Conservation (phyloP, 306 rosid genomes). For the Corylus americana region DNA sequence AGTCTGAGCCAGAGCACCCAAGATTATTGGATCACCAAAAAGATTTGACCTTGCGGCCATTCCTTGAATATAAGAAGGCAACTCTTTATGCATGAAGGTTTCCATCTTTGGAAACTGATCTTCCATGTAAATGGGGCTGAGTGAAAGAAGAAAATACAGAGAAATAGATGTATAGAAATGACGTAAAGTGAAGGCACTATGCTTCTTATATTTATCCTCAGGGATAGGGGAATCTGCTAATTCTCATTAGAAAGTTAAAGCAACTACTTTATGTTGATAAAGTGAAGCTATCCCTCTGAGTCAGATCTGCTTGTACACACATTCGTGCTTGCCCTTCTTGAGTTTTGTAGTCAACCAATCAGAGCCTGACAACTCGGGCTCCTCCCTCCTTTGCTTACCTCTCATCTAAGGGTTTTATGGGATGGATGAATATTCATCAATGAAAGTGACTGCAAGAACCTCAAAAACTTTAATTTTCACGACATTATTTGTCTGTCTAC, state of each 20-base stretch:
- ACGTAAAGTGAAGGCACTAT: slow-evolving; percentile 34
- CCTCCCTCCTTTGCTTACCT: slow-evolving; percentile 27
- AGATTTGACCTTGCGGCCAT: slow-evolving; percentile 50
- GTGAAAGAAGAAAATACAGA: slow-evolving; percentile 6
- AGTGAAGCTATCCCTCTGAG: slow-evolving; percentile 39
- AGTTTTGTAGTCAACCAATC: slow-evolving; percentile 45
- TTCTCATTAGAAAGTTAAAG: slow-evolving; percentile 32
- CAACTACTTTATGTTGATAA: slow-evolving; percentile 46
- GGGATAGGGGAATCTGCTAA: slow-evolving; percentile 36
- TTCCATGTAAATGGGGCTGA: slow-evolving; percentile 40
- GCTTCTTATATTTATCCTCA: slow-evolving; percentile 36
- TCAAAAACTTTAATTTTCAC: slow-evolving; percentile 35
- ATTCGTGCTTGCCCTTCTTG: slow-evolving; percentile 52
- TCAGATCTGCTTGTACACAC: slow-evolving; percentile 37
- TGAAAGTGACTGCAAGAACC: slow-evolving; percentile 38
- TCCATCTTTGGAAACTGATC: slow-evolving; percentile 61
- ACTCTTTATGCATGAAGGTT: slow-evolving; percentile 48
- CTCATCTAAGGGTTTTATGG: slow-evolving; percentile 33
- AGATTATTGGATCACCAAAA: slow-evolving; percentile 45
- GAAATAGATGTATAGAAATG: slow-evolving; percentile 24
- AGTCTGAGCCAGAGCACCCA: slow-evolving; percentile 39
- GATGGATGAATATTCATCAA: slow-evolving; percentile 42
- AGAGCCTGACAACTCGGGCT: slow-evolving; percentile 54
- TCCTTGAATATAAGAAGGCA: slow-evolving; percentile 56
- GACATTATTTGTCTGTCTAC: slow-evolving; percentile 26